phyloP scores from a whole-genome alignment of 202 grass and related monocot species.

The Panicum virgatum region DNA sequence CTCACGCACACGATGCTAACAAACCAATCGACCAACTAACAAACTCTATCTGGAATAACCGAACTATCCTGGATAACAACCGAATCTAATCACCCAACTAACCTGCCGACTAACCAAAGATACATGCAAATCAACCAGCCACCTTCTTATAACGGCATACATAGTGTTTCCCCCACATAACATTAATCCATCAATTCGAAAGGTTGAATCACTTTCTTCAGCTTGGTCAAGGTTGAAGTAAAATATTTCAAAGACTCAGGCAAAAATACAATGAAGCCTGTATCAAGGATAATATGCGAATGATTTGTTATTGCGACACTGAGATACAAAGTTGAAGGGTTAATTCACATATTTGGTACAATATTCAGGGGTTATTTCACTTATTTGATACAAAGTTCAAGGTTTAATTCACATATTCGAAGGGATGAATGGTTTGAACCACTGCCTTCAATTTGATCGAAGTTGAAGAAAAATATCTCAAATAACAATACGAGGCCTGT shows the following conservation, averaged over 20 bases:
- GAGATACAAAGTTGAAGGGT: neutral
- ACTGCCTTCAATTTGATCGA: neutral
- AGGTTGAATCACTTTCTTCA: neutral
- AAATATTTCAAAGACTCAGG: neutral
- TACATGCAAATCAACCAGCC: too few species aligned
- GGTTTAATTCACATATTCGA: neutral
- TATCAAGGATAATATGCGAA: neutral
- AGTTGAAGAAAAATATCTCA: neutral
- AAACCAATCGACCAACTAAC: too few species aligned
- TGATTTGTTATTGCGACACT: neutral
- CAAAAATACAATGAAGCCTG: neutral
- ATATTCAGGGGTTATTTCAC: neutral
- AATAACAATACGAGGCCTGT: neutral
- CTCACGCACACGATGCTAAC: too few species aligned
- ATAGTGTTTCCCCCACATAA: too few species aligned
- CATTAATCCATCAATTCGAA: neutral
- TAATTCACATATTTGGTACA: neutral
- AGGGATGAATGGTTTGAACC: neutral
- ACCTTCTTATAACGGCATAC: too few species aligned
- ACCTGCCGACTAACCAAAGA: too few species aligned
- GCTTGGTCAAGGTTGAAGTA: neutral
- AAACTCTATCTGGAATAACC: too few species aligned
- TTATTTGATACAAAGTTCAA: neutral
- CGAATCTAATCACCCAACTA: too few species aligned
- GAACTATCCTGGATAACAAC: too few species aligned